A percentile compares a stretch with the other conserved stretches of the same genome.
These are phyloP conservation scores for Chaetomium sp. DNA, from an alignment of 2,329 filamentous ascomycete species.

Conservation along the genomic window DNA sequence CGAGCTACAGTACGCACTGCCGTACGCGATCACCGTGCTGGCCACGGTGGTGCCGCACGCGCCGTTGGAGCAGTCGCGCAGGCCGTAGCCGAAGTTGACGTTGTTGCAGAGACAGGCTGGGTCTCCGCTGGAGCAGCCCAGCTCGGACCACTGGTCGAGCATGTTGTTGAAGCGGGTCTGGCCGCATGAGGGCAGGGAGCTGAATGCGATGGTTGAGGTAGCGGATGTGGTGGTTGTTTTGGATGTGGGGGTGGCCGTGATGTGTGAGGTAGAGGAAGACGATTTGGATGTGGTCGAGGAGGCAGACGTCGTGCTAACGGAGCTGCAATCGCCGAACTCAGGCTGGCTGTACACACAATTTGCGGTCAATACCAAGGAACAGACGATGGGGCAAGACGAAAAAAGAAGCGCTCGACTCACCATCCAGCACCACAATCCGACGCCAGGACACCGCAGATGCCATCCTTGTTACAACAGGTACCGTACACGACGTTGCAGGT, in stretches of 20 bases:
- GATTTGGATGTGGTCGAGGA: too few species aligned
- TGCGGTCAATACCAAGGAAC: too few species aligned
- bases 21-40: slow-evolving; percentile 6
- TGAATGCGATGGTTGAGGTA: too few species aligned
- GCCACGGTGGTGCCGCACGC: background rate
- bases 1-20: slow-evolving; percentile 5
- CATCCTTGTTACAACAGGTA: background rate
- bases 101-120: slow-evolving; percentile 1
- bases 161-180: slow-evolving; percentile 7
- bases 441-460: background rate
- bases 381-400: too few species aligned
- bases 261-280: too few species aligned
- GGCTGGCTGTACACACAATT: too few species aligned
- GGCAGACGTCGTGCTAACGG: too few species aligned
- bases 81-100: background rate
- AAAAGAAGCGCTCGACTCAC: background rate
- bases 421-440: background rate
- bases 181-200: slow-evolving; percentile 9
- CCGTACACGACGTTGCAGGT: background rate
- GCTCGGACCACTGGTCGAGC: background rate
- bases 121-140: background rate
- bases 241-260: too few species aligned
- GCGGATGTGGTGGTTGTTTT: too few species aligned
- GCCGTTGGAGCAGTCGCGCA: slow-evolving; percentile 12
- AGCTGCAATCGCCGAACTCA: too few species aligned